Evolutionary conservation across 2,329 filamentous ascomycete genomes (phyloP).

Genomic region (Diaporthe ilicicola): DNA sequence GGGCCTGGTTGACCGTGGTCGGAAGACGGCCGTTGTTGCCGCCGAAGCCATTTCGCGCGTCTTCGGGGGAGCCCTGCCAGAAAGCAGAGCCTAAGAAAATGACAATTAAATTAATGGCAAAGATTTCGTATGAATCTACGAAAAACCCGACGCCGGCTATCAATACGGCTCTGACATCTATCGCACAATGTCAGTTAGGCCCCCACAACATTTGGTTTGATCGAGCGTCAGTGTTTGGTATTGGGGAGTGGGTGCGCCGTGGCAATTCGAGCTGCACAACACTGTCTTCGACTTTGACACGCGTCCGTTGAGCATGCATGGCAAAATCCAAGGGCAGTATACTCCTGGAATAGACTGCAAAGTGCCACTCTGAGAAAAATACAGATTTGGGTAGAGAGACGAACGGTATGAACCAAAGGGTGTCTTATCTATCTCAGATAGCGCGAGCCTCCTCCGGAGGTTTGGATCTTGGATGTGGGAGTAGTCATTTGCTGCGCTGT

Average conservation of each 20-base stretch:
- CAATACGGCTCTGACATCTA: conserved; percentile 72
- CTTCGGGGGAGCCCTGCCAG: conserved; percentile 61
- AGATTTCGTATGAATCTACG: conserved; percentile 83
- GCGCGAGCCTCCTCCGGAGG: conserved; percentile 75
- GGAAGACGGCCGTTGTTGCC: conserved; percentile 67
- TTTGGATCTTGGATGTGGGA: conserved; percentile 76
- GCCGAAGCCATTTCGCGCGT: conserved; percentile 54
- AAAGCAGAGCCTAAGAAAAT: conserved; percentile 79
- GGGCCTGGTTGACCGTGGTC: conserved; percentile 71
- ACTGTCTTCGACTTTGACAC: background rate
- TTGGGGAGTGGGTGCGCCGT: too few species aligned
- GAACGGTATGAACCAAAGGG: conserved; percentile 76
- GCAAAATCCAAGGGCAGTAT: conserved; percentile 37
- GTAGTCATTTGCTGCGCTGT: conserved; percentile 46
- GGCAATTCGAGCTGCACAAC: too few species aligned
- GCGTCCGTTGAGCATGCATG: background rate
- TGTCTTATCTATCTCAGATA: conserved; percentile 83
- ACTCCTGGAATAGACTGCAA: background rate
- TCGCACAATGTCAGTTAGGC: conserved; percentile 27
- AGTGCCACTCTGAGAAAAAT: background rate
- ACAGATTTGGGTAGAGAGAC: background rate
- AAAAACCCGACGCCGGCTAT: conserved; percentile 87
- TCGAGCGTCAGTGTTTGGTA: background rate
- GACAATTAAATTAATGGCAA: conserved; percentile 79
- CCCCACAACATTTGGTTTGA: background rate